These are phyloP conservation scores for Beauveria bassiana DNA, from an alignment of 2,329 filamentous ascomycete species.

Conservation along the genomic window DNA sequence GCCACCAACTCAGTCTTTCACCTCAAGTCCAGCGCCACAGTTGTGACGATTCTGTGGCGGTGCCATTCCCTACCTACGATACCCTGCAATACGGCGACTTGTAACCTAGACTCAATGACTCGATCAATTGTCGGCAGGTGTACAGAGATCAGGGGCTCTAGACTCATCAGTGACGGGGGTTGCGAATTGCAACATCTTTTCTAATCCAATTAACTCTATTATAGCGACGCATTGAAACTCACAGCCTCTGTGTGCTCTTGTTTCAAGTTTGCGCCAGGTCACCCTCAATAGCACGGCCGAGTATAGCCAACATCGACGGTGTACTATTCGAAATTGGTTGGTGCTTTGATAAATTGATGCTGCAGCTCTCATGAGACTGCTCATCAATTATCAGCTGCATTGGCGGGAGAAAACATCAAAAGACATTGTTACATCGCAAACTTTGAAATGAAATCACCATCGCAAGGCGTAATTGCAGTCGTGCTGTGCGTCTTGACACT, in stretches of 20 bases:
- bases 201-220: background rate
- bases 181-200: background rate
- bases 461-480: too few species aligned
- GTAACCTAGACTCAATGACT: background rate
- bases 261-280: background rate
- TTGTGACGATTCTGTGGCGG: background rate
- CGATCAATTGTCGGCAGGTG: background rate
- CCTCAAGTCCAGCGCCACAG: background rate
- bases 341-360: too few species aligned
- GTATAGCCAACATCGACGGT: background rate
- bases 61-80: background rate
- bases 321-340: too few species aligned
- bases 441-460: too few species aligned
- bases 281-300: too few species aligned
- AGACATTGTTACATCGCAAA: too few species aligned
- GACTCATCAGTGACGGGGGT: background rate
- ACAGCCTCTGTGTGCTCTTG: background rate
- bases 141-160: background rate
- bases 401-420: too few species aligned
- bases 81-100: too few species aligned
- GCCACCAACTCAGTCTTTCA: background rate
- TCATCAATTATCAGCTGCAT: too few species aligned
- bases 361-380: too few species aligned
- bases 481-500: too few species aligned
- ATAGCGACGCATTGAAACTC: background rate